phyloP scores from a whole-genome alignment of 352 stramenopile species.

The Phytophthora pini region DNA sequence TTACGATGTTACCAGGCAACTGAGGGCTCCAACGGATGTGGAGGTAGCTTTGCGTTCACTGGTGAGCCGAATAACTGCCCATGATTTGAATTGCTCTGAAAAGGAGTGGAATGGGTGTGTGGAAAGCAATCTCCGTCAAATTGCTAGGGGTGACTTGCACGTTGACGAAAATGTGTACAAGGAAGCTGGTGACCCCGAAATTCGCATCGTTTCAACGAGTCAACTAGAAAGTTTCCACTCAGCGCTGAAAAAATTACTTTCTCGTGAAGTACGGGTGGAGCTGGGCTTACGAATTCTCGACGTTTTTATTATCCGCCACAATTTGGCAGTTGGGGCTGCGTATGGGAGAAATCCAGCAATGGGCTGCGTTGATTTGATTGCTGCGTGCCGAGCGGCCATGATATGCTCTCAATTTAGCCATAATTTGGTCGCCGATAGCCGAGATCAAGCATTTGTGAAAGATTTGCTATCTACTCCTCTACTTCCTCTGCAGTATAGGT shows the following conservation, averaged over 20 bases:
- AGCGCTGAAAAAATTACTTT: neutral
- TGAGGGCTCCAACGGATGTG: neutral
- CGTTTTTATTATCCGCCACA: slow-evolving; percentile 1
- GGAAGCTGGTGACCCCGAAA: neutral
- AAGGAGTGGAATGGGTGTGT: neutral
- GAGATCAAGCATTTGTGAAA: no score
- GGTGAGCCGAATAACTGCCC: neutral
- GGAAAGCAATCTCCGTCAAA: slow-evolving; percentile 7
- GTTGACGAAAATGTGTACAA: slow-evolving; percentile 4
- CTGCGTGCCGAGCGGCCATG: neutral
- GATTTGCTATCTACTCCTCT: no score
- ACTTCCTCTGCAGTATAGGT: no score
- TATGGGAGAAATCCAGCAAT: slow-evolving; percentile 1
- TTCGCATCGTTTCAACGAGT: slow-evolving; percentile 5
- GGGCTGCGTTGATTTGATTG: neutral
- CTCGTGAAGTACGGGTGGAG: neutral
- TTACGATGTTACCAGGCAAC: slow-evolving; percentile 4
- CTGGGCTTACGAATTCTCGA: neutral
- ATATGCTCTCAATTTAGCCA: neutral
- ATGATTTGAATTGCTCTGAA: slow-evolving; percentile 4
- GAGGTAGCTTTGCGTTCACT: neutral
- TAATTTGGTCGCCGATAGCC: no score
- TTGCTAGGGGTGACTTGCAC: slow-evolving; percentile 4
- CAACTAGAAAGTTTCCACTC: slow-evolving; percentile 11
- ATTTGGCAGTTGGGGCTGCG: neutral